Evolutionary conservation across 1,284 basidiomycete species (phyloP), one percentile per base, ranked within the genome.

Genomic region (Ganoderma sinense): DNA sequence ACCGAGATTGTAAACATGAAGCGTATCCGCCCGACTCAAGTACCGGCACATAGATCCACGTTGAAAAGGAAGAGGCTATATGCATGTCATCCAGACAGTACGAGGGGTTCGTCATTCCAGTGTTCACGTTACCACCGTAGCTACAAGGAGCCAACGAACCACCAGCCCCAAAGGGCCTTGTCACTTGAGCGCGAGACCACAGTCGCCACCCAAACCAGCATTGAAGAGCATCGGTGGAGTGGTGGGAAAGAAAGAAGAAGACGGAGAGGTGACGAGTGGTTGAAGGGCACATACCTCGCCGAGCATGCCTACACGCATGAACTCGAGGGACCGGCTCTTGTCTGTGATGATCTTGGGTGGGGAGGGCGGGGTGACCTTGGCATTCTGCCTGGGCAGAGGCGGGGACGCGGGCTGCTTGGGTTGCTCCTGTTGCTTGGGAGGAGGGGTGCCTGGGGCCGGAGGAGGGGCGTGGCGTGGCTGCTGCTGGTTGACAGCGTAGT

Each of bases 331-430:
- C 62, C 88, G 86, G 48, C 80, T 82, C 78, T 86, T 87, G 83
- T 96, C 95, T 1, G 82, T 84, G 74, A 97, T 96, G 66, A 92
- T 80, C 76, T 87, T 88, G 2, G 95, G 95, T 1, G 95, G 95
- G 0, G 92, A 93, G 0, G 94, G 94, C 0, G 94, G 94, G 0
- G 89, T 86, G 4, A 91, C 89, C 82, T 95, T 96, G 72, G 89
- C 91, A 79, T 93, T 94, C 83, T 94, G 93, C 67, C 92, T 86
- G 51, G 90, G 89, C 11, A 94, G 79, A 6, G 93, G 93, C 1
- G 92, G 91, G 0, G 86, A 87, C 18, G 84, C 74, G 0, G 85
- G 81, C 69, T 74, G 69, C 65, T 77, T 75, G 23, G 58, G 67
- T 40, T 70, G 70, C 39, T 71, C 70, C 55, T 75, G 72, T 33